A percentile compares a stretch with the other conserved stretches of the same genome.
Conservation (phyloP, 2,329 filamentous ascomycete species). For the Didymella glomerata region DNA sequence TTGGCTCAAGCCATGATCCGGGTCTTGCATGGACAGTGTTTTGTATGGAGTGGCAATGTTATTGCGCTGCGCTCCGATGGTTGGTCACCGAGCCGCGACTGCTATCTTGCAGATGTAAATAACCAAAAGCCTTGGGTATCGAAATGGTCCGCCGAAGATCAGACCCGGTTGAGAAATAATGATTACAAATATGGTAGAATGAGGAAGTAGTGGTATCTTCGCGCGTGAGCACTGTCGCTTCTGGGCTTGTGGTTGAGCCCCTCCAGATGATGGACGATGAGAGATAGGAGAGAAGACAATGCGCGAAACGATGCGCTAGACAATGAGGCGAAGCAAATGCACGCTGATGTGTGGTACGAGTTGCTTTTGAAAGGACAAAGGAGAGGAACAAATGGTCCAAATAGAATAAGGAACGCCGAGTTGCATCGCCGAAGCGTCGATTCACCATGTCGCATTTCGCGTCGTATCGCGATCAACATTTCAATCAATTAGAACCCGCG, state of each 20-base stretch:
- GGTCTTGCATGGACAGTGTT: not conserved
- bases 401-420: not conserved
- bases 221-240: slow-evolving; percentile 12
- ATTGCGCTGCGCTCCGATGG: not conserved
- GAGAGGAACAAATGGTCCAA: not conserved
- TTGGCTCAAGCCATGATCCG: not conserved
- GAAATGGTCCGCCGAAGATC: not conserved
- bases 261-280: not conserved
- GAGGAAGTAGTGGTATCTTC: slow-evolving; percentile 5
- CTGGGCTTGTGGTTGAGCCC: slow-evolving; percentile 8
- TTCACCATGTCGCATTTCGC: slow-evolving; percentile 7
- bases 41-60: not conserved
- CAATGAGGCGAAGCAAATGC: not conserved
- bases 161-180: not conserved
- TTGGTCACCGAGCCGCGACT: not conserved
- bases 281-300: not conserved
- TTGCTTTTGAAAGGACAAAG: slow-evolving; percentile 1
- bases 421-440: not conserved
- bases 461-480: slow-evolving; percentile 4
- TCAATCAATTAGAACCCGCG: slow-evolving; percentile 41
- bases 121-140: slow-evolving; percentile 14
- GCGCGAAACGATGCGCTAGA: not conserved
- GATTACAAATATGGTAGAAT: slow-evolving; percentile 1
- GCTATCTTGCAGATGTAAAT: not conserved
- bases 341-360: not conserved